A percentile compares a stretch with the other conserved stretches of the same genome.
These are phyloP conservation scores for Vigna mungo DNA, from an alignment of 306 rosid species.

Conservation along the genomic window DNA sequence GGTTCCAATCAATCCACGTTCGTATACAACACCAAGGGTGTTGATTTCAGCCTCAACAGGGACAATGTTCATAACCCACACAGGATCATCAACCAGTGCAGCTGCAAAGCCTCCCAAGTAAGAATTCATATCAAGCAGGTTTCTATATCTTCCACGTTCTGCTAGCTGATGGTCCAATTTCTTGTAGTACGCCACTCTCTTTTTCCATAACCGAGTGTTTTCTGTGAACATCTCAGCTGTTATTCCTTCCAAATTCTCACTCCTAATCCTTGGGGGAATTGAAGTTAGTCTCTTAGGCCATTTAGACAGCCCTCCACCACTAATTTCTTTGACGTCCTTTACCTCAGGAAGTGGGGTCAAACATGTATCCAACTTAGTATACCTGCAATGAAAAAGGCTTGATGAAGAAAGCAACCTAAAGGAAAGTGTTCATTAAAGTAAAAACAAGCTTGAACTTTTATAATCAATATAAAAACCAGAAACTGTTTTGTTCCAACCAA, in stretches of 20 bases:
- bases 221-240: constrained; percentile 64
- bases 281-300: constrained; percentile 87
- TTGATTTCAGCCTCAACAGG: constrained; percentile 81
- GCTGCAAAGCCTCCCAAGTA: constrained; percentile 93
- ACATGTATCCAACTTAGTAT: constrained; percentile 83
- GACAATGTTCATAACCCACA: constrained; percentile 92
- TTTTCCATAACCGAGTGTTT: constrained; percentile 69
- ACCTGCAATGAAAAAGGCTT: constrained; percentile 55
- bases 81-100: constrained; percentile 73
- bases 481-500: too few relatives aligned
- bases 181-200: constrained; percentile 77
- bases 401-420: not conserved
- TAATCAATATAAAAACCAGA: too few relatives aligned
- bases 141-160: constrained; percentile 77
- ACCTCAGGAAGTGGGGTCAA: constrained; percentile 86
- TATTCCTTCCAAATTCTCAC: constrained; percentile 69
- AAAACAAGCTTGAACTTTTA: too few relatives aligned
- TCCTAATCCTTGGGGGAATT: constrained; percentile 83
- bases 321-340: constrained; percentile 56
- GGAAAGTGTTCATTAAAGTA: not conserved
- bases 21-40: constrained; percentile 86
- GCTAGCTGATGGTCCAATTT: constrained; percentile 67
- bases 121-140: constrained; percentile 90
- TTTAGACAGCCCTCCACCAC: constrained; percentile 75
- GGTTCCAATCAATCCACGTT: constrained; percentile 92